Conservation (phyloP, 1,139 yeast species). For the Sugiyamaella paludigena region DNA sequence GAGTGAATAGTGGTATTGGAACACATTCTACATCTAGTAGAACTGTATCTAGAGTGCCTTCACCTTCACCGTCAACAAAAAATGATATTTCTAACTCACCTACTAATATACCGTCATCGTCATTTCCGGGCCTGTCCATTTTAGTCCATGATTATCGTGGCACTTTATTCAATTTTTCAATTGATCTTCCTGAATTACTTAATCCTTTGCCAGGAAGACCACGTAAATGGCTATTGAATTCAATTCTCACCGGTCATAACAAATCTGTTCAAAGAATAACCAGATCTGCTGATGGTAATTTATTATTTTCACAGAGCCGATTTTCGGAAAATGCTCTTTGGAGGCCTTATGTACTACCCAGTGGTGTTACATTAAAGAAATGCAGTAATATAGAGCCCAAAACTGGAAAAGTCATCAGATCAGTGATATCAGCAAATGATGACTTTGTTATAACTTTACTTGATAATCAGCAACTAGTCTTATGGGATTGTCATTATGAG, state of each 20-base stretch:
- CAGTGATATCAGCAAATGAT: slow-evolving; percentile 56
- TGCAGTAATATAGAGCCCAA: slow-evolving; percentile 30
- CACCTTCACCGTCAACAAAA: not conserved
- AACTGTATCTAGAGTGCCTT: not conserved
- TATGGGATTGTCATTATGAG: slow-evolving; percentile 59
- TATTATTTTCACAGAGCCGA: slow-evolving; percentile 47
- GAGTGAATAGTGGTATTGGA: not conserved
- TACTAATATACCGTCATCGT: too few species aligned
- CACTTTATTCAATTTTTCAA: slow-evolving; percentile 46
- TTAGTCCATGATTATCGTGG: slow-evolving; percentile 53
- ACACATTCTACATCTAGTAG: not conserved
- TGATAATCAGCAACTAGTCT: slow-evolving; percentile 44
- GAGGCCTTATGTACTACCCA: slow-evolving; percentile 30
- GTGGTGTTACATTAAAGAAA: slow-evolving; percentile 30
- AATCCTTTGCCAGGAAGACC: not conserved
- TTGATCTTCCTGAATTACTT: slow-evolving; percentile 42
- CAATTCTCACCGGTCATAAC: slow-evolving; percentile 73
- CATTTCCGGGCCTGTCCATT: slow-evolving; percentile 36
- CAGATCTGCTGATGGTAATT: slow-evolving; percentile 62
- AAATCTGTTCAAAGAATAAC: slow-evolving; percentile 69
- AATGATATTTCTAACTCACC: slow-evolving; percentile 23
- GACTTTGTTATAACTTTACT: slow-evolving; percentile 47
- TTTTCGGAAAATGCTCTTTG: slow-evolving; percentile 38
- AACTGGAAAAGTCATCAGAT: slow-evolving; percentile 44
- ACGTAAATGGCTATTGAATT: slow-evolving; percentile 13